These are phyloP conservation scores for Aspergillus hancockii DNA, from an alignment of 495 filamentous ascomycete genomes.

Conservation along the genomic window DNA sequence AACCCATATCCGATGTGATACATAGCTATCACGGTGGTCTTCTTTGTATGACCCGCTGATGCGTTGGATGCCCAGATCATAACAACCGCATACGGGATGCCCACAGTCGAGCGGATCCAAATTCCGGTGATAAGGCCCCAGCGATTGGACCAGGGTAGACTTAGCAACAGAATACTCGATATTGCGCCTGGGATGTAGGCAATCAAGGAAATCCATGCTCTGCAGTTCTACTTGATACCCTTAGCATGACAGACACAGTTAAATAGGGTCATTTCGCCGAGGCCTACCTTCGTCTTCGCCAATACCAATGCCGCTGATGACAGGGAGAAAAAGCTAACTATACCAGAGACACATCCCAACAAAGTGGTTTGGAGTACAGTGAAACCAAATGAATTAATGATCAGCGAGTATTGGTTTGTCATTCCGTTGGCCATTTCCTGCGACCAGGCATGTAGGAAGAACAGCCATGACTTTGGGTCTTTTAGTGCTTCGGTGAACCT, in stretches of 20 bases:
- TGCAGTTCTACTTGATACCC: conserved; percentile 29
- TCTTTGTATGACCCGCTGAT: conserved; percentile 43
- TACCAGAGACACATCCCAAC: conserved; percentile 33
- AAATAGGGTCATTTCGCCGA: too few relatives aligned
- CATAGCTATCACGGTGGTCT: conserved; percentile 34
- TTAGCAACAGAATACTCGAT: conserved; percentile 35
- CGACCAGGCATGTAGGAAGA: conserved; percentile 42
- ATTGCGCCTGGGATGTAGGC: conserved; percentile 31
- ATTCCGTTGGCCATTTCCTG: conserved; percentile 47
- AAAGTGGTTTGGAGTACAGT: conserved; percentile 40
- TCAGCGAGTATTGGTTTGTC: conserved; percentile 45
- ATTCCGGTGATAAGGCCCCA: conserved; percentile 41
- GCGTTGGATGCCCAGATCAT: conserved; percentile 40
- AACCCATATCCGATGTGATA: conserved; percentile 42
- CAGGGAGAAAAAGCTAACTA: conserved; percentile 38
- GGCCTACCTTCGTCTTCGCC: too few relatives aligned
- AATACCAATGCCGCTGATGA: conserved; percentile 28
- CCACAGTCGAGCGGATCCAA: conserved; percentile 38
- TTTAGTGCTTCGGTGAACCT: conserved; percentile 33
- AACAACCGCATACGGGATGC: conserved; percentile 42
- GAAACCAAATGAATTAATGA: conserved; percentile 45
- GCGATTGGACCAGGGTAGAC: conserved; percentile 38
- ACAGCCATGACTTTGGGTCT: conserved; percentile 33
- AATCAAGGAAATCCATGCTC: conserved; percentile 39
- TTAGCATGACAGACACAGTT: conserved; percentile 25